Conservation (phyloP, 352 stramenopile species). For the Phytophthora sojae region DNA sequence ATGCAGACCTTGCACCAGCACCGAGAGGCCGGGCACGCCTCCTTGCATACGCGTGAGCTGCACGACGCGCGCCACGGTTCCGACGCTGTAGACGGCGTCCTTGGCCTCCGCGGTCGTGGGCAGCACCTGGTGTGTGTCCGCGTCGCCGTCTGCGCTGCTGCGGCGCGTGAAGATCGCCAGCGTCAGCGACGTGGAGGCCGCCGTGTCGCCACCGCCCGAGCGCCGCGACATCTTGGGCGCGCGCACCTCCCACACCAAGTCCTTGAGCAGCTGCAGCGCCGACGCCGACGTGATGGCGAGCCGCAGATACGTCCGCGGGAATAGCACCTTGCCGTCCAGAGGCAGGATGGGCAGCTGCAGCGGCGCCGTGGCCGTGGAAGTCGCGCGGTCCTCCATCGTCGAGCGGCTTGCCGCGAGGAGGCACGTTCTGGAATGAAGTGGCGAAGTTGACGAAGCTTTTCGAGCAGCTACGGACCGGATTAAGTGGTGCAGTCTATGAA, state of each 20-base stretch:
- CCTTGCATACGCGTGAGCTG: conserved; percentile 75
- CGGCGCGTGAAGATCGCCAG: conserved; percentile 76
- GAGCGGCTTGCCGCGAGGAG: neutral
- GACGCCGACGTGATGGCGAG: conserved; percentile 69
- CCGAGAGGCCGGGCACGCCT: conserved; percentile 60
- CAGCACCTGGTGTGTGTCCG: conserved; percentile 9
- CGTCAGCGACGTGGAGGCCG: conserved; percentile 48
- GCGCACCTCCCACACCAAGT: conserved; percentile 80
- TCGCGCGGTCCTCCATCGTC: conserved; percentile 31
- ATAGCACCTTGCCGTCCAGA: conserved; percentile 76
- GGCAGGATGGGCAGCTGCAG: conserved; percentile 70
- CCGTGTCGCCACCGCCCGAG: conserved; percentile 15
- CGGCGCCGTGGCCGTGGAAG: conserved; percentile 31
- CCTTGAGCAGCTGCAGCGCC: conserved; percentile 78
- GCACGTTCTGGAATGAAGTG: conserved; percentile 35
- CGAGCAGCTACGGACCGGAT: conserved; percentile 4
- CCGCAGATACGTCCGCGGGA: conserved; percentile 78
- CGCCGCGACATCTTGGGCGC: conserved; percentile 52
- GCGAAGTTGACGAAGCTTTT: conserved; percentile 21
- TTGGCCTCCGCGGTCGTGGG: conserved; percentile 30
- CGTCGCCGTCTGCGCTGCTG: conserved; percentile 26
- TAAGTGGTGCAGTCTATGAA: conserved; percentile 6
- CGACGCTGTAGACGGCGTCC: conserved; percentile 60
- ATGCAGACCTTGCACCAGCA: conserved; percentile 72
- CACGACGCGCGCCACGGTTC: conserved; percentile 75